Conservation (phyloP, 192 early-diverging fungal genomes). For the Podila minutissima region DNA sequence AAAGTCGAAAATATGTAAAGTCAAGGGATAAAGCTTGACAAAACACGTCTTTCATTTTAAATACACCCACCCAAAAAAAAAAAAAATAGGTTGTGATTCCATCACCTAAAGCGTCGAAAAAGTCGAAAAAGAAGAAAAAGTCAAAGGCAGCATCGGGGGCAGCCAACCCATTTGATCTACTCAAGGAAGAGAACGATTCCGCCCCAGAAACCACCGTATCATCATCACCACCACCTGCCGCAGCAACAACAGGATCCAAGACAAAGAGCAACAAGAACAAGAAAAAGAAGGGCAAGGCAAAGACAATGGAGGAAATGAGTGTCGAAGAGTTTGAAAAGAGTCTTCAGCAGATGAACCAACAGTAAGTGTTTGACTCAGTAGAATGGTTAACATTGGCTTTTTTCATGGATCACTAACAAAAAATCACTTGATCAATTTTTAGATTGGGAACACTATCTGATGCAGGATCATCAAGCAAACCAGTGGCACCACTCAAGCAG, state of each 20-base stretch:
- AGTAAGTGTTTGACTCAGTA: slow-evolving; percentile 47
- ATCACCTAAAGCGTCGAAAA: slow-evolving; percentile 36
- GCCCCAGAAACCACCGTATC: neutral
- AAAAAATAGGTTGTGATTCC: slow-evolving; percentile 2
- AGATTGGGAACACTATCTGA: slow-evolving; percentile 14
- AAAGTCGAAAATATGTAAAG: neutral
- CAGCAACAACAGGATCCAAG: slow-evolving; percentile 14
- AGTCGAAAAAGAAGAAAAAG: slow-evolving; percentile 70
- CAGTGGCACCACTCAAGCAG: slow-evolving; percentile 29
- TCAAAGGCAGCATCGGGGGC: slow-evolving; percentile 20
- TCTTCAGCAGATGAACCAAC: slow-evolving; percentile 67
- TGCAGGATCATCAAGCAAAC: slow-evolving; percentile 5
- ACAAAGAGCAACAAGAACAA: slow-evolving; percentile 58
- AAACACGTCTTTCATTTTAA: neutral
- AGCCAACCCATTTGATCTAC: slow-evolving; percentile 35
- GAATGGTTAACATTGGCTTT: neutral
- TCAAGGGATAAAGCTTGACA: neutral
- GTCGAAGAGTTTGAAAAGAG: slow-evolving; percentile 73
- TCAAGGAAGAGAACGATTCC: slow-evolving; percentile 21
- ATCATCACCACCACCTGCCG: neutral
- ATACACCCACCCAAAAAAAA: neutral
- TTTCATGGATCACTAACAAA: neutral
- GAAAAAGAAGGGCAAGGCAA: slow-evolving; percentile 60
- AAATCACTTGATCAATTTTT: neutral
- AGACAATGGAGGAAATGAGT: slow-evolving; percentile 59